Evolutionary conservation across 805 yeast species (phyloP).

Genomic region (Peterozyma xylosa): DNA sequence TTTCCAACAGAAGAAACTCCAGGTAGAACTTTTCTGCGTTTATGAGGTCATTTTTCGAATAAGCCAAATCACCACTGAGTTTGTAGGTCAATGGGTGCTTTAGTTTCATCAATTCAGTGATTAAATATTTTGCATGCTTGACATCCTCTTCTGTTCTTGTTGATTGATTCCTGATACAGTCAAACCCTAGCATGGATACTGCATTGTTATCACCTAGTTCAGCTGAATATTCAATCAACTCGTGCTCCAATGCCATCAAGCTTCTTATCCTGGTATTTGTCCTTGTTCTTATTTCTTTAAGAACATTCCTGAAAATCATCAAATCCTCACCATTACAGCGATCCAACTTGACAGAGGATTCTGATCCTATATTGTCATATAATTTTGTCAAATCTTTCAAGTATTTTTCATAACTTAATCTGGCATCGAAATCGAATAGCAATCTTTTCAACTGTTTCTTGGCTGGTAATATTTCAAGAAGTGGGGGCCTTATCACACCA

Average conservation of each 20-base stretch:
- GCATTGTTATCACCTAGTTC: constrained; percentile 81
- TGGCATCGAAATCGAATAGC: constrained; percentile 60
- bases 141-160: constrained; percentile 41
- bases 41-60: constrained; percentile 33
- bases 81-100: constrained; percentile 73
- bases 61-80: constrained; percentile 71
- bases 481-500: constrained; percentile 23
- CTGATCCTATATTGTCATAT: constrained; percentile 28
- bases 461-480: constrained; percentile 47
- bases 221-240: constrained; percentile 75
- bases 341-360: constrained; percentile 37
- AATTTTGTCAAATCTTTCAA: constrained; percentile 45
- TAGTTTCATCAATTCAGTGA: constrained; percentile 45
- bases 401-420: constrained; percentile 44
- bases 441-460: constrained; percentile 49
- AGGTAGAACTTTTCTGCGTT: constrained; percentile 57
- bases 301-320: constrained; percentile 58
- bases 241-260: constrained; percentile 57
- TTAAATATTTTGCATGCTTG: constrained; percentile 52
- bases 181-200: constrained; percentile 62
- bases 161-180: constrained; percentile 38
- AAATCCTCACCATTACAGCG: constrained; percentile 40
- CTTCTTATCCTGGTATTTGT: constrained; percentile 54
- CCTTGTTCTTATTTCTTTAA: constrained; percentile 52
- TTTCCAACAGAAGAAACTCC: constrained; percentile 48